Evolutionary conservation across 805 yeast species (phyloP).

Genomic region (Ogataea minuta): DNA sequence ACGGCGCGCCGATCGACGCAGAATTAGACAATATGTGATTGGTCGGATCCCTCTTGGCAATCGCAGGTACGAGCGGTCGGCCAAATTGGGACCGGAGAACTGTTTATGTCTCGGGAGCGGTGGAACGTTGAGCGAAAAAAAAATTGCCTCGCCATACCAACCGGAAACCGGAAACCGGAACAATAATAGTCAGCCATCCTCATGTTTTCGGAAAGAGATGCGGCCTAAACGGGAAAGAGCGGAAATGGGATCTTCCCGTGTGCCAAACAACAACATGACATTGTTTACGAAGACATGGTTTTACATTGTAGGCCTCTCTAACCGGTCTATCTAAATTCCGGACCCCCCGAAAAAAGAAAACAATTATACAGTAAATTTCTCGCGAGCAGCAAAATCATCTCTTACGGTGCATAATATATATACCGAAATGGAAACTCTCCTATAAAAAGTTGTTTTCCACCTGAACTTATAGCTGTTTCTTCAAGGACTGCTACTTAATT

Average conservation of each 20-base stretch:
- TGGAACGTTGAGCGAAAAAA: constrained; percentile 2
- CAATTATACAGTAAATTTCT: constrained; percentile 5
- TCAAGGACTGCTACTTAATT: constrained; percentile 8
- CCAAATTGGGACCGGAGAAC: constrained; percentile 6
- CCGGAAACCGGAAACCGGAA: constrained; percentile 7
- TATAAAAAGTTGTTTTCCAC: constrained; percentile 12
- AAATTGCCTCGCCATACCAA: constrained; percentile 5
- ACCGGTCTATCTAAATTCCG: constrained; percentile 7
- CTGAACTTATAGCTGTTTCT: constrained; percentile 11
- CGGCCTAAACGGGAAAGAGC: constrained; percentile 2
- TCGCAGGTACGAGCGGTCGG: constrained; percentile 1
- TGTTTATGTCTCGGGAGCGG: constrained; percentile 14
- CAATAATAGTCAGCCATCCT: not conserved
- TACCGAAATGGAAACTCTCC: constrained; percentile 12
- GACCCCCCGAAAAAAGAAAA: constrained; percentile 14
- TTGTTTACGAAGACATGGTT: not conserved
- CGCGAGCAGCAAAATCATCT: constrained; percentile 7
- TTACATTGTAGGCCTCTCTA: not conserved
- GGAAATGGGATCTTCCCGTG: not conserved
- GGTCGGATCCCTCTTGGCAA: constrained; percentile 8
- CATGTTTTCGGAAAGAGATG: constrained; percentile 2
- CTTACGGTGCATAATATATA: constrained; percentile 11
- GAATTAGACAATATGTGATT: constrained; percentile 1
- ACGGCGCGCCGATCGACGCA: constrained; percentile 9
- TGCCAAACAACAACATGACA: not conserved